Conservation (phyloP, 371 early-diverging fungal genomes). For the Lichtheimia ornata region DNA sequence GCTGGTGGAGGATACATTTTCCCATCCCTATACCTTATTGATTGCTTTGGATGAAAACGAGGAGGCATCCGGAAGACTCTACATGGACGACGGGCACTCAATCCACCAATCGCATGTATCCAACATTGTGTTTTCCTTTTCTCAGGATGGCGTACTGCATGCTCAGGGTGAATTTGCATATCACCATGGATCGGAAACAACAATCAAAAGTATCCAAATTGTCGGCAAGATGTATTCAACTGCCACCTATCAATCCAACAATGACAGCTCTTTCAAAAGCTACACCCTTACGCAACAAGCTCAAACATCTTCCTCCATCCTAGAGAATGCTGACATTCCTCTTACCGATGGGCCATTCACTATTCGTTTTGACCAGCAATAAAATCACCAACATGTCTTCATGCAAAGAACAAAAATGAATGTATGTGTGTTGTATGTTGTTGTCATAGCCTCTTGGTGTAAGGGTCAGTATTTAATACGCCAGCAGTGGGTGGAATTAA, state of each 20-base stretch:
- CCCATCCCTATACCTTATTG: conserved; percentile 43
- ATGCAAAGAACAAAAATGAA: too few species aligned
- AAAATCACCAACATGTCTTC: neutral
- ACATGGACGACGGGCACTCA: conserved; percentile 63
- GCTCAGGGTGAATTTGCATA: conserved; percentile 36
- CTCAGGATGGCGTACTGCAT: conserved; percentile 23
- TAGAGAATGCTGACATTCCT: neutral
- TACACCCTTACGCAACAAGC: too few species aligned
- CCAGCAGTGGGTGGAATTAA: too few species aligned
- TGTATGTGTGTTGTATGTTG: too few species aligned
- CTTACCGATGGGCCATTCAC: neutral
- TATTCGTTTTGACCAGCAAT: neutral
- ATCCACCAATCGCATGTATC: conserved; percentile 28
- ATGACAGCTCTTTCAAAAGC: too few species aligned
- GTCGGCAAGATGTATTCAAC: too few species aligned
- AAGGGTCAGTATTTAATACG: too few species aligned
- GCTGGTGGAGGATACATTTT: conserved; percentile 48
- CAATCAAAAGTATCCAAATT: too few species aligned
- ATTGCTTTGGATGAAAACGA: conserved; percentile 50
- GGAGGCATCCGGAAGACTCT: conserved; percentile 50
- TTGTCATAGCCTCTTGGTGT: too few species aligned
- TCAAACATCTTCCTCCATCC: neutral
- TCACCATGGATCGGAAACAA: neutral
- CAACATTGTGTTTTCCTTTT: conserved; percentile 26
- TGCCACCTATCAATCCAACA: too few species aligned